These are phyloP conservation scores for Hexamita inflata DNA, from an alignment of 208 protist species.

Conservation along the genomic window DNA sequence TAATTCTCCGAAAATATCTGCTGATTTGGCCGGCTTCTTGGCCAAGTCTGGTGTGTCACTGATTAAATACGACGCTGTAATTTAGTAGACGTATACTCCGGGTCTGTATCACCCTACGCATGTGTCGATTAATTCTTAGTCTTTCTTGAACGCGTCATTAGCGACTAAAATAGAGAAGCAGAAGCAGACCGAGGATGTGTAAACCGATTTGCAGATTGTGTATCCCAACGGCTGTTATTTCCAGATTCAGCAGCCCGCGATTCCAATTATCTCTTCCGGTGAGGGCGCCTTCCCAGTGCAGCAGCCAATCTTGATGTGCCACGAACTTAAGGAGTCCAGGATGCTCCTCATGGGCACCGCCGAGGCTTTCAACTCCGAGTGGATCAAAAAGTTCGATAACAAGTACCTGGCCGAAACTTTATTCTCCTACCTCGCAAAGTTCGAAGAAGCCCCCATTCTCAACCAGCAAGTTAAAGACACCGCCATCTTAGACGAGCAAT, in stretches of 20 bases:
- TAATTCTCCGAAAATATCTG: background rate
- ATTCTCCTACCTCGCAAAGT: background rate
- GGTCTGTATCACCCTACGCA: conserved; percentile 25
- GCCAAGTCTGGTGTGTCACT: background rate
- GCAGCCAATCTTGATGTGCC: background rate
- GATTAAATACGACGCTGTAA: conserved; percentile 3
- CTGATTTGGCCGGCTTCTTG: background rate
- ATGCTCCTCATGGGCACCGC: background rate
- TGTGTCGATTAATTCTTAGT: background rate
- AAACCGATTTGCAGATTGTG: background rate
- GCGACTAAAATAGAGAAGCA: conserved; percentile 10
- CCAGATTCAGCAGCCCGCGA: background rate
- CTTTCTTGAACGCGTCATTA: background rate
- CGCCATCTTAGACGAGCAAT: background rate
- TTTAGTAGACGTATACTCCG: background rate
- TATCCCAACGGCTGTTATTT: conserved; percentile 18
- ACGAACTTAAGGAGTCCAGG: background rate
- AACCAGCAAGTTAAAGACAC: background rate
- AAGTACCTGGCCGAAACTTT: background rate
- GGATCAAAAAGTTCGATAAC: conserved; percentile 23
- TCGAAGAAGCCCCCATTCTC: background rate
- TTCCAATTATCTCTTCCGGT: background rate
- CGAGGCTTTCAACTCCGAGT: background rate
- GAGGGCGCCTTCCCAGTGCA: background rate
- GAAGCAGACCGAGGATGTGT: background rate